Evolutionary conservation across 768 basidiomycete species (phyloP), one percentile per base, ranked within the genome.

Genomic region (Agrocybe praecox): DNA sequence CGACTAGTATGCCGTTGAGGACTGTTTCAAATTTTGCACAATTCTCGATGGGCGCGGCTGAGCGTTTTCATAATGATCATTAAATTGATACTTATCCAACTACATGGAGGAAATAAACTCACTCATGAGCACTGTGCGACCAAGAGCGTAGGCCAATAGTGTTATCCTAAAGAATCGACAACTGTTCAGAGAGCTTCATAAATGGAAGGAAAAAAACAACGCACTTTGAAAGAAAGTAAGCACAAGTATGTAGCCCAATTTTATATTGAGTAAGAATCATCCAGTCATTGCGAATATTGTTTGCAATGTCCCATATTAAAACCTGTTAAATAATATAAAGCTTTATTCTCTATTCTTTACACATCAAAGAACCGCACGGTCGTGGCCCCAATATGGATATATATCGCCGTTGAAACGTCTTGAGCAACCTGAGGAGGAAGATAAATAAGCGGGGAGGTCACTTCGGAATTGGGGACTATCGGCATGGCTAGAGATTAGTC

Each of bases 221-320:
- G 3, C 36, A 40, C 36, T 12, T 40, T 6, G 36, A 6, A 40
- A 40, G 5, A 12, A 40, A 40, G n/a, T 40, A 40, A 40, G 14
- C 36, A n/a, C 5, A 15, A 14, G 36, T 49, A 6, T 59, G 59
- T 17, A 58, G 12, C 36, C 49, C 43, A 23, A 53, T 18, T 21
- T 55, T 57, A n/a, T 51, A 46, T 45, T 46, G 22, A 53, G 42
- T 49, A 58, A 44, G 11, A 63, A 46, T 22, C 33, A n/a, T 48
- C 21, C 32, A 58, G 18, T 61, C 60, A 33, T 49, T 53, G 21
- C 60, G 46, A 11, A 61, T 14, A 34, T 64, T 61, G 43, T 58
- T 47, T 21, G 58, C 33, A n/a, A 57, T 32, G 46, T 64, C 62
- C 62, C 60, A 64, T 21, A 59, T 26, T 18, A 61, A 34, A 9